Evolutionary conservation across 1,284 basidiomycete genomes (phyloP), one percentile per base, ranked within the genome.

Genomic region (Pseudozyma tsukubaensis): DNA sequence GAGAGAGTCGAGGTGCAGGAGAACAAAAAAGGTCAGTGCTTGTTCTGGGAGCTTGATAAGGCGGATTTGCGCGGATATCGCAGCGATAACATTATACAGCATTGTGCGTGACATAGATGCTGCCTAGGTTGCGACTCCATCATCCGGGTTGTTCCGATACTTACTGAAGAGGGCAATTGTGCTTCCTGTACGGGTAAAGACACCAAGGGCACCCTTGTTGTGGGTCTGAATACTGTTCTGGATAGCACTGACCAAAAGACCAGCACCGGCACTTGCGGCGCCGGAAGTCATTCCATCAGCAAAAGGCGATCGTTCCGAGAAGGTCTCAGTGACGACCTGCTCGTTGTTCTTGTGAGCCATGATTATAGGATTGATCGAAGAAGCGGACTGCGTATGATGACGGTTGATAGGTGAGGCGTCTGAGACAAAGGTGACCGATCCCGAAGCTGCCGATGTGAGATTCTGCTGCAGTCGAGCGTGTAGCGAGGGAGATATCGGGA

Each of bases 151-250:
- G 36, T 14, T 9, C 9, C 36, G 36, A 14, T 21, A 75, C 78
- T 52, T 56, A 69, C 51, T 90, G 84, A 94, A 94, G 85, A 92
- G 89, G 16, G 90, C 92, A 82, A 92, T 91, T 7, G 92, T 92
- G 51, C 90, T 89, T 53, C 94, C 91, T 53, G 89, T 91, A 74
- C 91, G 87, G 53, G 92, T 92, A 66, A 94, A 87, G 85, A 94
- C 88, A 86, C 94, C 94, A 85, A 91, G 88, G n/a, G 93, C 94
- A 77, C 94, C 94, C 77, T 89, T 88, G 61, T 90, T 88, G 86
- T 97, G 94, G 58, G 70, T 81, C 61, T 72, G 67, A 35, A 82
- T 44, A 55, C 73, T 76, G 70, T 84, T 84, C 66, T 84, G 81
- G 18, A 83, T 74, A 35, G 83, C 79, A 18, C 76, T 79, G 66